Evolutionary conservation across 257 asterid species (phyloP).

Genomic region (Gardenia jasminoides): DNA sequence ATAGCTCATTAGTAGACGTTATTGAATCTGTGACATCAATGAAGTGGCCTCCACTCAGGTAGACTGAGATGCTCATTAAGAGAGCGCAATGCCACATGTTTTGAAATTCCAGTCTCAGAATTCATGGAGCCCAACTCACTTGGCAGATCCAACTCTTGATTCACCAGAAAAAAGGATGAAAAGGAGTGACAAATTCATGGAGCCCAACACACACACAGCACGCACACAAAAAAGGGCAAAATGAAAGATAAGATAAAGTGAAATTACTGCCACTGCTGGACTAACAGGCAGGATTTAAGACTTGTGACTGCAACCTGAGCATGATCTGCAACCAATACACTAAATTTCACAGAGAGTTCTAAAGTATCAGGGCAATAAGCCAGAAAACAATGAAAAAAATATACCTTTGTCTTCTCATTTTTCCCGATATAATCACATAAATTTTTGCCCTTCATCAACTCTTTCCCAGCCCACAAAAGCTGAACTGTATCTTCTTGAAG

Average conservation of each 20-base stretch:
- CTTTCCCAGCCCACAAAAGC: conserved; percentile 37
- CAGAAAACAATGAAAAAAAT: too few relatives aligned
- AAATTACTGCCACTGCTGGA: background rate
- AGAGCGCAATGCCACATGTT: background rate
- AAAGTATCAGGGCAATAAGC: too few relatives aligned
- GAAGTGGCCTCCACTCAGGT: background rate
- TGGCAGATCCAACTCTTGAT: conserved; percentile 10
- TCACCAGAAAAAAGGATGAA: background rate
- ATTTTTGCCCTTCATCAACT: conserved; percentile 24
- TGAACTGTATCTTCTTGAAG: conserved; percentile 20
- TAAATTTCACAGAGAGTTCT: background rate
- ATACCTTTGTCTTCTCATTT: conserved; percentile 41
- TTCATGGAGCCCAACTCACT: background rate
- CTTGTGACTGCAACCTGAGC: conserved; percentile 21
- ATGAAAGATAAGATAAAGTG: background rate
- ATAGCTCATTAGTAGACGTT: background rate
- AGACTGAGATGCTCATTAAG: background rate
- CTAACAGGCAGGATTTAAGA: conserved; percentile 12
- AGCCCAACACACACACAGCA: too few relatives aligned
- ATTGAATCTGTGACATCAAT: background rate
- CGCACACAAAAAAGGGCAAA: background rate
- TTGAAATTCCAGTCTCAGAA: background rate
- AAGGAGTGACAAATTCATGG: background rate
- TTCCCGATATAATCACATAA: conserved; percentile 31
- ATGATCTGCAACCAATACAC: conserved; percentile 21